Base-by-base conservation (phyloP, 768 basidiomycete genomes). In the Phaeolepiota aurea region DNA sequence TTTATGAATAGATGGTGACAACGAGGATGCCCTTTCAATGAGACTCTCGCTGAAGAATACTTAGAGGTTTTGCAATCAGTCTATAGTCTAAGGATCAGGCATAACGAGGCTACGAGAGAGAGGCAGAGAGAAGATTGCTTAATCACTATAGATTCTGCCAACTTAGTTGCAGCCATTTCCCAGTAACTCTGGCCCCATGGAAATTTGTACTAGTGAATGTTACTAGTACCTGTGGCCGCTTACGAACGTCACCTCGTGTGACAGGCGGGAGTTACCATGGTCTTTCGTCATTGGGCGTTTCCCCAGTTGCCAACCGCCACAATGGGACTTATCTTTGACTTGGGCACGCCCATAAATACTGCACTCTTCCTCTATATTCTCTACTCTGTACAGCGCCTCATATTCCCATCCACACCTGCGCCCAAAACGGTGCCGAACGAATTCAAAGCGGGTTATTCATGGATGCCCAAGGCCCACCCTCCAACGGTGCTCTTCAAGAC, bases 1-100 rank as follows among this genome's bases (percentile, higher is more conserved):
- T n/a, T n/a, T n/a, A n/a, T n/a, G n/a, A n/a, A 37, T 37, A 91
- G 89, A 91, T 61, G 87, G 85, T 4, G 87, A 90, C 54, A 86
- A 86, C 7, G 88, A 92, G 56, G 85, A 90, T 50, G 88, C 88
- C 4, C 77, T 87, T 48, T 83, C 82, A 2, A 92, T 92, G 88
- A 68, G 78, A 20, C 68, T 87, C 25, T 28, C 25, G n/a, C n/a
- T 28, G 25, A 28, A 28, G 25, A 28, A n/a, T 28, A 7, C 25
- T 28, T 28, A n/a, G n/a, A 7, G n/a, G 25, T 28, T 28, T 28
- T n/a, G n/a, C n/a, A n/a, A n/a, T n/a, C n/a, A n/a, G n/a, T n/a
- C n/a, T n/a, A n/a, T n/a, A n/a, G n/a, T n/a, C n/a, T n/a, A n/a
- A n/a, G n/a, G n/a, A n/a, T n/a, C n/a, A n/a, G n/a, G n/a, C n/a